Conservation (phyloP, 495 filamentous ascomycete species). For the Pyronema omphalodes region DNA sequence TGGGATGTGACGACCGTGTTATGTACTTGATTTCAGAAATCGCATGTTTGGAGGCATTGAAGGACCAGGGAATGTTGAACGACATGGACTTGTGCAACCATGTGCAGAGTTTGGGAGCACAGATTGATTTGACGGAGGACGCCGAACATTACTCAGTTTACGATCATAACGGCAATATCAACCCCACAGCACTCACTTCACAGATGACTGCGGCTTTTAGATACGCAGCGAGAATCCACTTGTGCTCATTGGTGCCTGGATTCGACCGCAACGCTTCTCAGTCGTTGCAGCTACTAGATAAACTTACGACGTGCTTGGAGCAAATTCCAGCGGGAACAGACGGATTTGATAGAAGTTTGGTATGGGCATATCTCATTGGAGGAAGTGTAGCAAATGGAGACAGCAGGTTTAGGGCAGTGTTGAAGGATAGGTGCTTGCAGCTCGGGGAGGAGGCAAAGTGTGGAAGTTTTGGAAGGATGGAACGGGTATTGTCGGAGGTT, state of each 20-base stretch:
- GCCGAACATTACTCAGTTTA: conserved; percentile 30
- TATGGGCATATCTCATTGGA: conserved; percentile 81
- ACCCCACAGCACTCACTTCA: conserved; percentile 58
- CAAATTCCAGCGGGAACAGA: conserved; percentile 61
- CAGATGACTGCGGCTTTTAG: conserved; percentile 85
- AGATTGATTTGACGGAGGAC: conserved; percentile 64
- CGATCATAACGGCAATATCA: conserved; percentile 49
- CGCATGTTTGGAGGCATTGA: conserved; percentile 80
- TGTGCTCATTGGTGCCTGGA: conserved; percentile 81
- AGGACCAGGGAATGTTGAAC: conserved; percentile 56
- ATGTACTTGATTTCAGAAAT: conserved; percentile 99
- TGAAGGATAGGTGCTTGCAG: conserved; percentile 45
- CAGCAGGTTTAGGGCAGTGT: conserved; percentile 56
- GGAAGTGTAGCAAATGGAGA: conserved; percentile 51
- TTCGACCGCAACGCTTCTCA: conserved; percentile 52
- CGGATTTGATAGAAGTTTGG: conserved; percentile 77
- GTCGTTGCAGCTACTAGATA: conserved; percentile 54
- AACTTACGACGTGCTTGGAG: conserved; percentile 49
- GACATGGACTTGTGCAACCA: conserved; percentile 69
- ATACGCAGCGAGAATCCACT: conserved; percentile 79
- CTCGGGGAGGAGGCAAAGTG: conserved; percentile 59
- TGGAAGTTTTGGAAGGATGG: conserved; percentile 74
- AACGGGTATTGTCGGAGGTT: conserved; percentile 57
- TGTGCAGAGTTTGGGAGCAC: conserved; percentile 58
- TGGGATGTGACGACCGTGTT: conserved; percentile 93